Percentiles rank a stretch among this genome's conserved stretches.
These are phyloP conservation scores for Annulohypoxylon stygium DNA, from an alignment of 495 filamentous ascomycete genomes.

Conservation along the genomic window DNA sequence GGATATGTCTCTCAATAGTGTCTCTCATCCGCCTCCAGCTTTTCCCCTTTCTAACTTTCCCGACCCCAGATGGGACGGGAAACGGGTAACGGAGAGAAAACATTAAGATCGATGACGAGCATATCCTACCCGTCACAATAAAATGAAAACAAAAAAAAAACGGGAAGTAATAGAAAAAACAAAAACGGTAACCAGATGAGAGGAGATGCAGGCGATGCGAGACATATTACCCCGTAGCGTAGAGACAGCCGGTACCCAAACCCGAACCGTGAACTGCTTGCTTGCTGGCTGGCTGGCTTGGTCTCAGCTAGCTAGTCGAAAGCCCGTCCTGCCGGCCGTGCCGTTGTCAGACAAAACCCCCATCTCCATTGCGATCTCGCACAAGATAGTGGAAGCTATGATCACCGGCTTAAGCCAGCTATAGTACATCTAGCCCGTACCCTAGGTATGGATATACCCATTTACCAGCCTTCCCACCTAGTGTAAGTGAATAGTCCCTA, in stretches of 20 bases:
- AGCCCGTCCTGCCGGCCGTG: slow-evolving; percentile 32
- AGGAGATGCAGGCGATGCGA: slow-evolving; percentile 26
- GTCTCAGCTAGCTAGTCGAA: slow-evolving; percentile 2
- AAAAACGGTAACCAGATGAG: background rate
- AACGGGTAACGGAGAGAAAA: background rate
- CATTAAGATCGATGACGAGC: slow-evolving; percentile 41
- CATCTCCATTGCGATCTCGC: slow-evolving; percentile 26
- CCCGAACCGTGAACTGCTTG: background rate
- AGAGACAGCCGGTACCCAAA: background rate
- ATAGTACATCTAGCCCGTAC: background rate
- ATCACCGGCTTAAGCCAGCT: slow-evolving; percentile 22
- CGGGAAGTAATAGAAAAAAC: background rate
- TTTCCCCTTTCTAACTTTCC: background rate
- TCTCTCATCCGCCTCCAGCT: no score
- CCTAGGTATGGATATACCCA: background rate
- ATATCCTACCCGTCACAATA: slow-evolving; percentile 40
- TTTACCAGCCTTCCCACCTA: background rate
- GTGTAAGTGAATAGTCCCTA: background rate
- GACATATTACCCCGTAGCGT: slow-evolving; percentile 38
- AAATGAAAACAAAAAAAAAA: background rate
- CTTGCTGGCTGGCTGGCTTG: slow-evolving; percentile 9
- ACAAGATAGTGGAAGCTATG: slow-evolving; percentile 11
- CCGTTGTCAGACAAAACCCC: slow-evolving; percentile 32
- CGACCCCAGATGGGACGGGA: background rate
- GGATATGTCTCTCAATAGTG: slow-evolving; percentile 1